phyloP scores from a whole-genome alignment of 305 asterid species.

The Stenogyne calaminthoides region DNA sequence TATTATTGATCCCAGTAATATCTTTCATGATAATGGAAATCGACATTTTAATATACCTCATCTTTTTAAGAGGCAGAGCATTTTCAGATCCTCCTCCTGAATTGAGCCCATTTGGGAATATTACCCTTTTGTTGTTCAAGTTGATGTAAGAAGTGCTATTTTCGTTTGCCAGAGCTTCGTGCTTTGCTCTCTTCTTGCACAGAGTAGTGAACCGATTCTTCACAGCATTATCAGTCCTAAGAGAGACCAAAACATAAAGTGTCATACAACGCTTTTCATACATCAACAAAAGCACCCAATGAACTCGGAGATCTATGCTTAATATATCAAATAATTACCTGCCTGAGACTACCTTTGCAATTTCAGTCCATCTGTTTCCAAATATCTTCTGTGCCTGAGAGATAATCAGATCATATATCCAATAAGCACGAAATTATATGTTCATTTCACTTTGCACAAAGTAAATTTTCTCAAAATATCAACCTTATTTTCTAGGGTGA shows the following conservation, averaged over 20 bases:
- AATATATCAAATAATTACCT: slow-evolving; percentile 55
- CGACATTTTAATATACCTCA: slow-evolving; percentile 51
- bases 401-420: slow-evolving; percentile 36
- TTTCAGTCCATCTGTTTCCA: slow-evolving; percentile 99
- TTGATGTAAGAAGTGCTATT: slow-evolving; percentile 64
- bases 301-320: neutral
- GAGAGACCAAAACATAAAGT: neutral
- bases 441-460: neutral
- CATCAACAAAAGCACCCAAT: neutral
- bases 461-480: neutral
- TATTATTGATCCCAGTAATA: slow-evolving; percentile 16
- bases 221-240: slow-evolving; percentile 99
- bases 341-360: slow-evolving; percentile 99
- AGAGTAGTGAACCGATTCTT: slow-evolving; percentile 96
- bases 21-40: slow-evolving; percentile 20
- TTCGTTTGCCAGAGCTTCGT: slow-evolving; percentile 88
- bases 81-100: slow-evolving; percentile 54
- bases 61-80: slow-evolving; percentile 62
- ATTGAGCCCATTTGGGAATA: slow-evolving; percentile 55
- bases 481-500: neutral
- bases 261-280: slow-evolving; percentile 5
- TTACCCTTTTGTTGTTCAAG: slow-evolving; percentile 80
- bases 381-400: slow-evolving; percentile 92
- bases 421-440: neutral
- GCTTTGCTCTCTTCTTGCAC: slow-evolving; percentile 93